Base-by-base conservation (phyloP, 768 basidiomycete species). In the Mrakia frigida region DNA sequence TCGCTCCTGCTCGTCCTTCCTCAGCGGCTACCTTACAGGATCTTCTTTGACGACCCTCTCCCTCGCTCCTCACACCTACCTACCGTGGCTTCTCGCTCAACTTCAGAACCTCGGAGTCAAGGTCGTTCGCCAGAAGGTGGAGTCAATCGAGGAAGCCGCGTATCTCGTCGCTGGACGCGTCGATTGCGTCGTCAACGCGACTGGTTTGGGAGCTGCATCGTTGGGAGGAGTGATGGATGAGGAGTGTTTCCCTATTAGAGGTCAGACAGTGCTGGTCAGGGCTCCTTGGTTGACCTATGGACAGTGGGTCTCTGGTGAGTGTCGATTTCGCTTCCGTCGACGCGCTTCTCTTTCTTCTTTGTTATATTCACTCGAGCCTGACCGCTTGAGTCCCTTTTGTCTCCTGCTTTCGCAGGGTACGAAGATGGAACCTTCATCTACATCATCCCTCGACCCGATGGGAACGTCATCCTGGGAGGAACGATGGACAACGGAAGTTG, bases 151-250 rank as follows among this genome's bases (percentile, higher is more conserved):
- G 73, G 86, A 88, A 70, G 85, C 86, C 11, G 84, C 85, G 59
- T 81, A 82, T 28, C 56, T 85, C 1, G 56, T 76, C 31, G 84
- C 84, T 1, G 78, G 81, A 23, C 84, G 78, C 18, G 81, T 81
- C 14, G 65, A 85, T 46, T 79, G 87, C n/a, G 83, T 90, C 21
- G 82, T 90, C 76, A 90, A 90, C 73, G 88, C 88, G 9, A 85
- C 87, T 0, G 86, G 86, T 13, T 84, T 90, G 9, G 89, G 88
- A 6, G 89, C 93, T 11, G 86, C 88, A 68, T 89, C 88, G 43
- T 86, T 96, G 56, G 88, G 91, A 21, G 94, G 93, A 7, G 88
- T 95, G 3, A 90, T 94, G 80, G 94, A 97, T 82, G 86, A 86
- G 76, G 85, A 84, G 35, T 84, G 94, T 31, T 88, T 88, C 81